Percentiles rank a stretch among this genome's conserved stretches.
These are phyloP conservation scores for Mycena galopus DNA, from an alignment of 768 basidiomycete species.

Conservation along the genomic window DNA sequence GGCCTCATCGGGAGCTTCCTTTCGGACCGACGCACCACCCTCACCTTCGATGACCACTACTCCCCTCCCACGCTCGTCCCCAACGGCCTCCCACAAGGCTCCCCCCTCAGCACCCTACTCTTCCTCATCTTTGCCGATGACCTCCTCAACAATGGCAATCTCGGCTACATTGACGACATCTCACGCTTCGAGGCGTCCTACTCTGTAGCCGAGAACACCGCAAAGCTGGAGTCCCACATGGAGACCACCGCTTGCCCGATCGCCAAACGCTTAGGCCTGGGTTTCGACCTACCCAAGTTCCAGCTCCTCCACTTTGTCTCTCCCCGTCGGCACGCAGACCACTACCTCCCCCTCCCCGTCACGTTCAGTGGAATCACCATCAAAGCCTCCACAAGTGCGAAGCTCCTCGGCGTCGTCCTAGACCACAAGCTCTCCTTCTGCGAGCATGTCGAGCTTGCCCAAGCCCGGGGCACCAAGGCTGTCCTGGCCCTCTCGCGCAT, in stretches of 20 bases:
- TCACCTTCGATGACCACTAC: neutral
- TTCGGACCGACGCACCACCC: neutral
- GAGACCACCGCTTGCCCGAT: neutral
- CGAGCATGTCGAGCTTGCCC: neutral
- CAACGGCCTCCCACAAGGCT: neutral
- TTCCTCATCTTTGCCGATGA: too few species aligned
- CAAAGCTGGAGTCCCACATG: neutral
- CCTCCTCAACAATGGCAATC: neutral
- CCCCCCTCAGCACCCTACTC: too few species aligned
- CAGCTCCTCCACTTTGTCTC: conserved; percentile 8
- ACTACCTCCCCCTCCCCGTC: conserved; percentile 4
- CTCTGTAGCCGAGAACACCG: too few species aligned
- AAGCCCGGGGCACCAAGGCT: neutral
- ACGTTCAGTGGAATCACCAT: neutral
- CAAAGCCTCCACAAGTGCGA: neutral
- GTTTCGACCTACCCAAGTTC: conserved; percentile 1
- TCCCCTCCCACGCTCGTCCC: neutral
- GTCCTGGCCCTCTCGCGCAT: neutral
- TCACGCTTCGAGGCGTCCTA: too few species aligned
- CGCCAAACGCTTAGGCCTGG: neutral
- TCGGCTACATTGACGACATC: too few species aligned
- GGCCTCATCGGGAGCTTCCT: neutral
- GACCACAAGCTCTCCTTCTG: conserved; percentile 1
- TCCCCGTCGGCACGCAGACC: neutral
- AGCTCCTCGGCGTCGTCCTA: neutral